Evolutionary conservation across 805 yeast species (phyloP), one percentile per base, ranked within the genome.

Genomic region (Candida dajiaensis): DNA sequence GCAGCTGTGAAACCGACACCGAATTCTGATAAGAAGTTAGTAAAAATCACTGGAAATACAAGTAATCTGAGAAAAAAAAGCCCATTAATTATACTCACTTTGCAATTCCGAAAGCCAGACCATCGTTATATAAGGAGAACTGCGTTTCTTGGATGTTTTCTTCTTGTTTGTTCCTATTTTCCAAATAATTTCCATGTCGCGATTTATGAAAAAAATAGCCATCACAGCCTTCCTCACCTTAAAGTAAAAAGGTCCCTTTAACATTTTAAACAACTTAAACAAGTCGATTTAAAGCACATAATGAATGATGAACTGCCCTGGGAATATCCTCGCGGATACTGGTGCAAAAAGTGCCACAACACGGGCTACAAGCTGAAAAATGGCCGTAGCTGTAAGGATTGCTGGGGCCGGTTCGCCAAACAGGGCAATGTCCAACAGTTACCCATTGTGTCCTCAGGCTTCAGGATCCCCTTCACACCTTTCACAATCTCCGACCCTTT

Each of bases 1-100:
- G 84, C 85, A 16, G 95, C 89, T 4, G 96, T 87, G 72, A 89
- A 84, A 3, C 88, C 96, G 18, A 88, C 97, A 33, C 98, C 98
- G 59, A 84, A 81, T 67, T 89, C 96, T 87, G 42, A 16, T 45
- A 19, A 12, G 23, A 2, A 5, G 12, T 44, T 37, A 43, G 56
- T 48, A 46, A 42, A 44, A 43, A 41, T 19, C 21, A 33, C 37
- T 18, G 15, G 11, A 11, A 33, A 33, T 12, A 20, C 22, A 9
- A 6, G 18, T 16, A n/a, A 6, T 3, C 19, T n/a, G 20, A 8
- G 20, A 19, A 5, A 36, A n/a, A 11, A 11, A 6, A 13, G 19
- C n/a, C 23, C 39, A 36, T n/a, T 20, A 33, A 13, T 11, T 4
- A n/a, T 18, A 38, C 26, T 20, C 73, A 81, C 88, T 83, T 59